Evolutionary conservation across 805 yeast species (phyloP), one percentile per base, ranked within the genome.

Genomic region (Starmerella stigmatis): DNA sequence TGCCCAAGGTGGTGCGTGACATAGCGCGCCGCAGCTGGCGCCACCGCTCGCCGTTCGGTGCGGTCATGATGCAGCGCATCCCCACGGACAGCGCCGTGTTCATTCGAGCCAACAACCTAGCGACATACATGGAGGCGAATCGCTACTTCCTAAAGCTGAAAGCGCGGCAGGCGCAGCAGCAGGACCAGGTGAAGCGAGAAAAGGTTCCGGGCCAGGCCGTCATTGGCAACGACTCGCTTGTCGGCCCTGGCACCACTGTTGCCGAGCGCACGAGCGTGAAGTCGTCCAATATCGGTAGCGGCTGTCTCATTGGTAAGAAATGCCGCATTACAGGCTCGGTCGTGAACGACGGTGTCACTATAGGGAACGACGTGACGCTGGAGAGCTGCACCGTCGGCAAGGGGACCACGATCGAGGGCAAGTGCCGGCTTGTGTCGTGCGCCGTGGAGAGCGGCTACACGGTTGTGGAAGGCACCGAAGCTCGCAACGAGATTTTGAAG

Each of bases 11-110:
- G 20, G 73, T 86, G 33, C 75, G 97, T 58, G 95, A 86, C 58
- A 64, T 89, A 47, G 94, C 94, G 3, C 75, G 97, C 63, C 75
- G 94, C 51, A 80, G 95, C 1, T 92, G 98, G 98, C 75, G 74
- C 56, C 95, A 86, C 60, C 69, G 81, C 0, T 56, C 58, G 5
- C 59, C 63, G 9, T 69, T 70, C 50, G 84, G 78, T 45, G 73
- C 79, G 0, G 73, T 92, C 15, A 81, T 81, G 4, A 68, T 89
- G 55, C 73, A 81, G 51, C 72, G 79, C 20, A 60, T 88, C 22
- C 94, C 96, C 3, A 68, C 44, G 5, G n/a, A 36, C 10, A n/a
- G 10, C 22, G 67, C 73, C 2, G 46, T 54, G 17, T 88, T 88
- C 58, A 72, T 84, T 48, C 74, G 97, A 54, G 72, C 82, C 40